Percentiles rank a stretch among this genome's conserved stretches.
Conservation (phyloP, 2,329 filamentous ascomycete genomes). For the Penicillium sp. region DNA sequence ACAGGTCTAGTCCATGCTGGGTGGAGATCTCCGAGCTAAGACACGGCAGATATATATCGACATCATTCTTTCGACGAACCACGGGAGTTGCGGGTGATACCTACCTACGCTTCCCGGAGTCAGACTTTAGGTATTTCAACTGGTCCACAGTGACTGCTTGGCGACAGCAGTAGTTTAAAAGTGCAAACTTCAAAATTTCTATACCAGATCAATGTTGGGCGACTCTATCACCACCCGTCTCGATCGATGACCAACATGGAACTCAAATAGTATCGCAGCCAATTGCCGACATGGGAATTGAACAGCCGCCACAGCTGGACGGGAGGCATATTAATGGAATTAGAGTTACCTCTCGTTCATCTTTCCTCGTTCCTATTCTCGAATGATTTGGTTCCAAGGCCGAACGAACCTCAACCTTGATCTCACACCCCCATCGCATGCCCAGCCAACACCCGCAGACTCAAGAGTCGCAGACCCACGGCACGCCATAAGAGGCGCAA, state of each 20-base stretch:
- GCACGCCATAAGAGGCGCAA: conserved; percentile 15
- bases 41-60: neutral
- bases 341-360: neutral
- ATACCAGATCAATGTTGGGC: neutral
- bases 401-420: too few species aligned
- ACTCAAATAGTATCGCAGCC: neutral
- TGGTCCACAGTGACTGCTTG: neutral
- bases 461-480: conserved; percentile 20
- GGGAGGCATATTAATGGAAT: too few species aligned
- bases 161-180: neutral
- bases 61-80: neutral
- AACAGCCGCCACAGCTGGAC: neutral
- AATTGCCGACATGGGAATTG: neutral
- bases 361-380: neutral
- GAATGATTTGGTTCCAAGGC: neutral
- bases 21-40: neutral
- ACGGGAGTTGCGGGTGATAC: neutral
- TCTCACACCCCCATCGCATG: neutral
- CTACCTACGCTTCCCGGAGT: neutral
- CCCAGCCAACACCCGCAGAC: conserved; percentile 3
- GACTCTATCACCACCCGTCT: neutral
- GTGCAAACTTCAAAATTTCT: neutral
- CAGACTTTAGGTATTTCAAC: too few species aligned
- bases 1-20: neutral
- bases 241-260: neutral